Conservation (phyloP, 1,139 yeast species). For the Meyerozyma athensensis region DNA sequence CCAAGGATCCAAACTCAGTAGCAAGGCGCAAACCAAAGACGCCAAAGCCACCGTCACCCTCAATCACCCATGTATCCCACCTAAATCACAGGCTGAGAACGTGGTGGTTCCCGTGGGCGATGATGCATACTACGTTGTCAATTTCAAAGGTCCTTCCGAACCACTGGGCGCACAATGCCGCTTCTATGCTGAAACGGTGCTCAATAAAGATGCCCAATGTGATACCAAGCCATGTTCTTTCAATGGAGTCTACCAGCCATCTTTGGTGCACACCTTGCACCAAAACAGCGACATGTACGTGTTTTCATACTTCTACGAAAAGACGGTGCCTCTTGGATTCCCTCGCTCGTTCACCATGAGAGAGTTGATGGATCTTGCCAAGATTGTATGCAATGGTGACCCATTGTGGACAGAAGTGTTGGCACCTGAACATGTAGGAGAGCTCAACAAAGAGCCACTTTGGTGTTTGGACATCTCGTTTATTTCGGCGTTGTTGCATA, state of each 20-base stretch:
- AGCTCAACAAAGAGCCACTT: constrained; percentile 72
- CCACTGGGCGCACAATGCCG: constrained; percentile 70
- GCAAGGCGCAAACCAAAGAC: constrained; percentile 35
- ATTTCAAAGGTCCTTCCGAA: constrained; percentile 66
- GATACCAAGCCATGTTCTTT: constrained; percentile 80
- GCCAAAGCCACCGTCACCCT: constrained; percentile 40
- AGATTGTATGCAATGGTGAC: constrained; percentile 80
- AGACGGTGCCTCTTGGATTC: constrained; percentile 91
- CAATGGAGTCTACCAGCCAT: constrained; percentile 96
- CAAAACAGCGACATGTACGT: constrained; percentile 72
- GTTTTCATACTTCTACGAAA: constrained; percentile 91
- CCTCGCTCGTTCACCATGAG: constrained; percentile 82
- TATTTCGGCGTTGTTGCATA: constrained; percentile 83
- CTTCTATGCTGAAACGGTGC: constrained; percentile 69
- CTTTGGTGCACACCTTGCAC: constrained; percentile 70
- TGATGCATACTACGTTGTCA: constrained; percentile 52
- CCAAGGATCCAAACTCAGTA: constrained; percentile 24
- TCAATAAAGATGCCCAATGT: constrained; percentile 82
- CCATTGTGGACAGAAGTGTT: constrained; percentile 61
- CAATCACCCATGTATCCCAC: constrained; percentile 83
- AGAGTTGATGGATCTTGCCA: constrained; percentile 79
- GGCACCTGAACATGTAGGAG: constrained; percentile 61
- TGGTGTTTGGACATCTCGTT: constrained; percentile 93
- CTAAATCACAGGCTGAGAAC: constrained; percentile 51
- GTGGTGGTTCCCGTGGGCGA: constrained; percentile 52